These are phyloP conservation scores for Fusarium annulatum DNA, from an alignment of 2,329 filamentous ascomycete genomes.

Conservation along the genomic window DNA sequence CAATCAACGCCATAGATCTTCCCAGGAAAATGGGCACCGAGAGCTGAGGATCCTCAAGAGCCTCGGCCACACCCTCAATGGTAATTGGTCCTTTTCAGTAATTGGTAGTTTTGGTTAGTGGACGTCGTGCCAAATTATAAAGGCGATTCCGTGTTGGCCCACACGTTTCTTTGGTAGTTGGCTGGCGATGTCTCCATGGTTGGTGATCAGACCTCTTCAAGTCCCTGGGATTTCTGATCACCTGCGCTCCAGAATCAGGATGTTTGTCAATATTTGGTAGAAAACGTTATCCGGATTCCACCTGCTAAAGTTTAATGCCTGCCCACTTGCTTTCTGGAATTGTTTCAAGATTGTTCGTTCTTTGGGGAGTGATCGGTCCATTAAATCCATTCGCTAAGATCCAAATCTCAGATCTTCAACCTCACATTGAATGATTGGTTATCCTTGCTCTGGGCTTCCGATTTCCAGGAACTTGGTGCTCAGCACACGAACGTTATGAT, in stretches of 20 bases:
- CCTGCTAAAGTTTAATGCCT: not conserved
- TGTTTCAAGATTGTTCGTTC: slow-evolving; percentile 1
- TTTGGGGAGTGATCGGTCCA: not conserved
- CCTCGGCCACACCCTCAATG: slow-evolving; percentile 4
- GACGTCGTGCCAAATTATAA: not conserved
- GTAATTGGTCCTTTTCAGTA: slow-evolving; percentile 8
- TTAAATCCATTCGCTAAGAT: slow-evolving; percentile 19
- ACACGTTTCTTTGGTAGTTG: not conserved
- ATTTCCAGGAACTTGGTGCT: slow-evolving; percentile 4
- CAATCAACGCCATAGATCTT: slow-evolving; percentile 29
- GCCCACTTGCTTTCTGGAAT: not conserved
- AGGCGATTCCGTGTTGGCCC: slow-evolving; percentile 5
- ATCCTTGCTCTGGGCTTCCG: slow-evolving; percentile 17
- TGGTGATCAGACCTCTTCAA: slow-evolving; percentile 27
- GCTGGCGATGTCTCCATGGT: not conserved
- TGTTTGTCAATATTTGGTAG: not conserved
- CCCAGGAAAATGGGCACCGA: not conserved
- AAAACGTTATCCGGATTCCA: not conserved
- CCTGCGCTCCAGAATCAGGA: not conserved
- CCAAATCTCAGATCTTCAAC: slow-evolving; percentile 16
- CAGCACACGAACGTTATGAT: not conserved
- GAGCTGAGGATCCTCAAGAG: not conserved
- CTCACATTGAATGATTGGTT: not conserved
- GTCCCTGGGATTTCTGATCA: not conserved
- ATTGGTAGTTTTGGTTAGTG: slow-evolving; percentile 10